These are phyloP conservation scores for Paralagenidium karlingii DNA, from an alignment of 352 stramenopile species.

Conservation along the genomic window DNA sequence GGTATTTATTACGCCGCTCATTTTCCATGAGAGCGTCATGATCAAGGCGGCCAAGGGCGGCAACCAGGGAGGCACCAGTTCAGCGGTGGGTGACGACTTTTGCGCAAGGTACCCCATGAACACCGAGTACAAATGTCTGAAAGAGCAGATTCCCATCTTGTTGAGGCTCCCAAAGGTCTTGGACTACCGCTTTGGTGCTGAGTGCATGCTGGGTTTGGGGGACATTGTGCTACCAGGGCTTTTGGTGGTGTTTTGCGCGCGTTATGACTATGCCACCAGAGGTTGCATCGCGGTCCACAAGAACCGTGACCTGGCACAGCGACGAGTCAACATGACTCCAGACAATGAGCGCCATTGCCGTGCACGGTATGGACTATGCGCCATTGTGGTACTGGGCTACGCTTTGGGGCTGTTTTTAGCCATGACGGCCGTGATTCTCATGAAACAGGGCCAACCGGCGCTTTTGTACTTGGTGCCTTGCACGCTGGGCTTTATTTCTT, in stretches of 20 bases:
- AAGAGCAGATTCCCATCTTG: slow-evolving; percentile 90
- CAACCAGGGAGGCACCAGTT: slow-evolving; percentile 23
- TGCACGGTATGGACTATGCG: slow-evolving; percentile 42
- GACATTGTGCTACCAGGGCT: slow-evolving; percentile 95
- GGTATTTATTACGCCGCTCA: slow-evolving; percentile 89
- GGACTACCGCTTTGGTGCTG: slow-evolving; percentile 87
- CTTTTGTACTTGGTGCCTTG: slow-evolving; percentile 94
- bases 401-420: slow-evolving; percentile 88
- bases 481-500: slow-evolving; percentile 73
- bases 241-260: slow-evolving; percentile 89
- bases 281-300: too few relatives aligned
- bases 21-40: slow-evolving; percentile 90
- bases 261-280: slow-evolving; percentile 87
- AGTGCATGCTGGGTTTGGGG: slow-evolving; percentile 90
- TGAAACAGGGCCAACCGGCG: slow-evolving; percentile 88
- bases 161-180: slow-evolving; percentile 88
- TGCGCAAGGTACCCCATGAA: slow-evolving; percentile 67
- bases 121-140: slow-evolving; percentile 34
- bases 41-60: slow-evolving; percentile 89
- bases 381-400: slow-evolving; percentile 88
- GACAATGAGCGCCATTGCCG: slow-evolving; percentile 13
- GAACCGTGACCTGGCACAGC: neutral
- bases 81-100: slow-evolving; percentile 32
- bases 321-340: too few relatives aligned
- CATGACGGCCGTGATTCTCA: slow-evolving; percentile 89